Base-by-base conservation (phyloP, 805 yeast genomes). In the Ogataea sp. region DNA sequence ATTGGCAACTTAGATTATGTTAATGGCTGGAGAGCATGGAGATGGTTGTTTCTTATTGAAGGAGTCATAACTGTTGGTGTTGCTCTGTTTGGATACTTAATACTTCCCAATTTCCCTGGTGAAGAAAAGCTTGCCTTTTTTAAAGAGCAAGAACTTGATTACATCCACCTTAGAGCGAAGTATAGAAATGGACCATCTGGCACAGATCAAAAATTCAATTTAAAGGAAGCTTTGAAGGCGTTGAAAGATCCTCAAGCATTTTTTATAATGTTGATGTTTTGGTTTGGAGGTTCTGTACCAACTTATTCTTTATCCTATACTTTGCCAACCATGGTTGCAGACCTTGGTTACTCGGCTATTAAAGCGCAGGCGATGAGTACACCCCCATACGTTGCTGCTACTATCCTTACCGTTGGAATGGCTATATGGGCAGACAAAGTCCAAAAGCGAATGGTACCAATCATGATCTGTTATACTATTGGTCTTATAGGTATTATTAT, bases 41-140 rank as follows among this genome's bases (percentile, higher is more conserved):
- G 73, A 37, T 74, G 74, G 70, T 57, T 74, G 30, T 74, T 65
- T 49, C 57, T 73, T 29, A 61, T 75, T 32, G 80, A 74, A 45
- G 75, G 74, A 3, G 41, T 58, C 6, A 45, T 65, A 20, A 65
- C 73, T 9, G 45, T 67, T 36, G 58, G 55, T 6, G 56, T 59
- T 38, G 62, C 62, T 2, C 41, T 56, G 15, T 23, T 55, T 15
- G 52, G 62, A 3, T 56, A 55, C 37, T 47, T 59, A 36, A 45
- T 56, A 34, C 42, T 67, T n/a, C 71, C 71, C 17, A 30, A 17
- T 4, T 67, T 46, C 35, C 50, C 50, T 3, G 48, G 46, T 3
- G 50, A 46, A 23, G 48, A 39, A 16, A 44, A 42, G 20, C 24
- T 46, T 6, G 27, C 10, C 10, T 44, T 39, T 20, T 44, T 44